Percentiles rank a stretch among this genome's conserved stretches.
Evolutionary conservation across 495 filamentous ascomycete species (phyloP).

Genomic region (Penicillium odoratum): DNA sequence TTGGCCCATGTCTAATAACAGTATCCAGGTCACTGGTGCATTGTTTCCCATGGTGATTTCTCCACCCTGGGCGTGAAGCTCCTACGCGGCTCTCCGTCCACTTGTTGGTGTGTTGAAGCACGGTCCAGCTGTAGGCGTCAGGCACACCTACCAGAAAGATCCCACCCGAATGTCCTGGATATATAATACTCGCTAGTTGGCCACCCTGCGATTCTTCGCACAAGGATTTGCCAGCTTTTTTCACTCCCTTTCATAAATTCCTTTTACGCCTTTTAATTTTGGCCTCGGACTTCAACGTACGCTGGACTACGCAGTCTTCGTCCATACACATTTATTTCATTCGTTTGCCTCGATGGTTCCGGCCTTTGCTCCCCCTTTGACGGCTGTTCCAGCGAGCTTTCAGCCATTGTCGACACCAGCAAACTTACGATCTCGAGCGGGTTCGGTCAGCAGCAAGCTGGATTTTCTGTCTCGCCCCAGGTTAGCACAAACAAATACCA

Average conservation of each 20-base stretch:
- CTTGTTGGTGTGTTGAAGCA: slow-evolving; percentile 20
- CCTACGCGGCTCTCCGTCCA: slow-evolving; percentile 34
- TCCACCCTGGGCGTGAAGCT: slow-evolving; percentile 23
- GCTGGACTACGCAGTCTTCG: slow-evolving; percentile 2
- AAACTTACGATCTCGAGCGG: slow-evolving; percentile 33
- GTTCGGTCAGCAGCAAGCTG: slow-evolving; percentile 35
- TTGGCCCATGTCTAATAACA: slow-evolving; percentile 11
- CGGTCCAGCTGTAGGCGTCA: slow-evolving; percentile 22
- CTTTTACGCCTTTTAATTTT: background rate
- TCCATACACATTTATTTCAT: slow-evolving; percentile 5
- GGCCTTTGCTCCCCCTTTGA: slow-evolving; percentile 31
- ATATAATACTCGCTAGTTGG: slow-evolving; percentile 19
- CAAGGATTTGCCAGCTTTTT: background rate
- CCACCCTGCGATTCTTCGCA: slow-evolving; percentile 18
- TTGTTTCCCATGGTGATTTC: slow-evolving; percentile 14
- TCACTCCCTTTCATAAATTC: background rate
- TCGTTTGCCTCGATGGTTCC: slow-evolving; percentile 36
- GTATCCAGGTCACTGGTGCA: slow-evolving; percentile 11
- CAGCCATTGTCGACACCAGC: slow-evolving; percentile 36
- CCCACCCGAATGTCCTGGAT: slow-evolving; percentile 11
- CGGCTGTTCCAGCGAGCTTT: slow-evolving; percentile 36
- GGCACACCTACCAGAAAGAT: slow-evolving; percentile 22
- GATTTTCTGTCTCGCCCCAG: slow-evolving; percentile 44
- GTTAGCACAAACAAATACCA: slow-evolving; percentile 36
- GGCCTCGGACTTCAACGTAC: background rate